Conservation (phyloP, 441 rosid species). For the Erodium texanum region DNA sequence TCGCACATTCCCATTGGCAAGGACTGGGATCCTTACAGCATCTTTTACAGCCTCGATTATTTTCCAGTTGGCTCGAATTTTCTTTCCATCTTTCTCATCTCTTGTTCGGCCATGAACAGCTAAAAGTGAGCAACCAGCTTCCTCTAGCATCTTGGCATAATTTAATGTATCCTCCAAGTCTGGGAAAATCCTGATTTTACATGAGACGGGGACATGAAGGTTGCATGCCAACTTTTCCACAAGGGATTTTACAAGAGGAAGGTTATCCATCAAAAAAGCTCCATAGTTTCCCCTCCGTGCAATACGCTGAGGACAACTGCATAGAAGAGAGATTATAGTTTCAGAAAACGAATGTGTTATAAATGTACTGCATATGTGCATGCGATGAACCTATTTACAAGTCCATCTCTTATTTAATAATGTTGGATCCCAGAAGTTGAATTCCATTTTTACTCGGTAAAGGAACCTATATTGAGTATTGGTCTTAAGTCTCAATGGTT, state of each 20-base stretch:
- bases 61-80: constrained; percentile 62
- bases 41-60: constrained; percentile 65
- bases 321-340: constrained; percentile 2
- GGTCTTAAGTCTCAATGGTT: background rate
- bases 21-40: constrained; percentile 61
- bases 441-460: background rate
- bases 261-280: constrained; percentile 90
- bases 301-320: constrained; percentile 86
- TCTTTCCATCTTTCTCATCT: constrained; percentile 77
- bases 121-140: constrained; percentile 78
- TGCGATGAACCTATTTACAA: background rate
- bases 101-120: constrained; percentile 89
- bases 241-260: constrained; percentile 65
- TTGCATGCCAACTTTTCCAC: constrained; percentile 61
- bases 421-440: background rate
- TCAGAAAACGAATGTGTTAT: background rate
- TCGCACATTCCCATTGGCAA: constrained; percentile 81
- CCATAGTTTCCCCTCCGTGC: constrained; percentile 79
- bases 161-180: constrained; percentile 57
- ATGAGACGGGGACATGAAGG: constrained; percentile 65
- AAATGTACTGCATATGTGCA: background rate
- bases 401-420: background rate
- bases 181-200: constrained; percentile 80
- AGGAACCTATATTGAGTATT: background rate
- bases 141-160: constrained; percentile 85